Base-by-base conservation (phyloP, 2,329 filamentous ascomycete genomes). In the Dothiorella sarmentorum region DNA sequence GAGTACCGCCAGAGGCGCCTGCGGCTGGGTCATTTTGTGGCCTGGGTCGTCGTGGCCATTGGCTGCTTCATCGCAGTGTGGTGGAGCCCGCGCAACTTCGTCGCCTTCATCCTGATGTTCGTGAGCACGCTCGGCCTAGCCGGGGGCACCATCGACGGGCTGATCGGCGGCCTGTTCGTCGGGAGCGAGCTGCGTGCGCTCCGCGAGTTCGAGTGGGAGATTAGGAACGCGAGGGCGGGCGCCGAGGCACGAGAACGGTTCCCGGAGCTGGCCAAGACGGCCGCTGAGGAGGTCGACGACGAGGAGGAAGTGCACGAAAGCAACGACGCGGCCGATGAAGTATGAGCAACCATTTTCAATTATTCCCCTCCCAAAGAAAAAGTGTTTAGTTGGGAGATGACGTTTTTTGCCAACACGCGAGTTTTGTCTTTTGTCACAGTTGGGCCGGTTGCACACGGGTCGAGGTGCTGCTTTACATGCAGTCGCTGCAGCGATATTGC, bases 141-240 rank as follows among this genome's bases (percentile, higher is more conserved):
- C 15, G 85, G 86, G 3, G 93, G 93, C 0, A 83, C 91, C 2
- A 71, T 97, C 18, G 90, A 97, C 69, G 92, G 93, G 0, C 74
- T 97, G 38, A 89, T 97, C 70, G 89, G 91, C 0, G 82, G 94
- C 0, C 73, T 97, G 49, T 99, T 99, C 71, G 87, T 96, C 60
- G 86, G 88, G 10, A 86, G 85, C 61, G 94, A 99, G 76, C 75
- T 97, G 60, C 82, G 91, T 60, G 87, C 88, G 3, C 76, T 99
- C 57, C 87, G 85, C 67, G 94, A 99, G 76, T 97, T 97, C 75
- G 85, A 94, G 70, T 97, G 91, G 89, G 94, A 99, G 73, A 86
- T 97, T 24, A 78, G 77, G 52, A 92, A 89, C 69, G 87, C 87
- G 11, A 85, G 71, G 61, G 61, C 63, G 26, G 62, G 61, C 43